Evolutionary conservation across 805 yeast genomes (phyloP).

Genomic region (Candida cerambycidarum): DNA sequence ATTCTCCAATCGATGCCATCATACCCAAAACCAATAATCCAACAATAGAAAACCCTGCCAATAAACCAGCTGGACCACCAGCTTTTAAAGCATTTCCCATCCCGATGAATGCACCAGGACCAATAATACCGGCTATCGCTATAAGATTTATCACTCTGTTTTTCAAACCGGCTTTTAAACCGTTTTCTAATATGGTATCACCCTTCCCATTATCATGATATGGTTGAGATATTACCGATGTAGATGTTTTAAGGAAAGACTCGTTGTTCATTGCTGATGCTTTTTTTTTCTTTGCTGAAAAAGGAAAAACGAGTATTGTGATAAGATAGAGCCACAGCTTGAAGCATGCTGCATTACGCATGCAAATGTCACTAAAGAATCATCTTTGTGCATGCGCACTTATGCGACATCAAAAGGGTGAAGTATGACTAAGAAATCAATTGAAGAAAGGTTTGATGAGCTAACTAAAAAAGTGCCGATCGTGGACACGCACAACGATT

Average conservation of each 20-base stretch:
- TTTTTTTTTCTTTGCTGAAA: not conserved
- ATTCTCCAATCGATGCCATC: conserved; percentile 42
- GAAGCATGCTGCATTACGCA: too few species aligned
- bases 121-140: conserved; percentile 31
- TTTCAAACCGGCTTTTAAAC: conserved; percentile 43
- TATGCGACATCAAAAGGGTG: too few species aligned
- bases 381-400: too few species aligned
- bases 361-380: too few species aligned
- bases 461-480: conserved; percentile 29
- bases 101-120: conserved; percentile 57
- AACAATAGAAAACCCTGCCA: conserved; percentile 50
- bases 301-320: not conserved
- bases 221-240: not conserved
- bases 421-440: not conserved
- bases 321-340: not conserved
- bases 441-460: conserved; percentile 5
- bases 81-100: conserved; percentile 47
- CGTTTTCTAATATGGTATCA: conserved; percentile 3
- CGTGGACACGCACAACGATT: conserved; percentile 50
- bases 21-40: conserved; percentile 43
- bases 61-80: conserved; percentile 46
- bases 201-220: conserved; percentile 6
- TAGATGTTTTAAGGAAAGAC: not conserved
- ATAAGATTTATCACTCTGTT: conserved; percentile 23
- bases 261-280: not conserved